Conservation (phyloP, 176 grass and related monocot species). For the Cocos nucifera region DNA sequence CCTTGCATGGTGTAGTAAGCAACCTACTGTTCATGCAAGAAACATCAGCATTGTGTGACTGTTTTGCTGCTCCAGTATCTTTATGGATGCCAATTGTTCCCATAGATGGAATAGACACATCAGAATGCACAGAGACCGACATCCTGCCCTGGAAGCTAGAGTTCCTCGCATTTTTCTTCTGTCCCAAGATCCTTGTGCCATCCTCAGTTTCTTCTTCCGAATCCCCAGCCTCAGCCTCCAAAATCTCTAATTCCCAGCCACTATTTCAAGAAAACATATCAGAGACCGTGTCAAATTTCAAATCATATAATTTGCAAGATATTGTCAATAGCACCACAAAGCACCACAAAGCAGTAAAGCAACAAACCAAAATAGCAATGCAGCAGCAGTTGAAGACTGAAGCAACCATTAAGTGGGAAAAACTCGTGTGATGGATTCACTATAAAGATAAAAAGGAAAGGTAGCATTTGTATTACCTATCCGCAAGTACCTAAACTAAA, state of each 20-base stretch:
- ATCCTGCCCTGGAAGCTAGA: conserved; percentile 12
- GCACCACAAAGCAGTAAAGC: no score
- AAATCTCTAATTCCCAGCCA: conserved; percentile 77
- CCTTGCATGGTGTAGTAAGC: conserved; percentile 21
- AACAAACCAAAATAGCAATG: no score
- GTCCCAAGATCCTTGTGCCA: conserved; percentile 20
- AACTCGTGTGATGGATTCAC: no score
- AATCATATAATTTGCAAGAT: no score
- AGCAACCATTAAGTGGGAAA: no score
- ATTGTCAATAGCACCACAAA: no score
- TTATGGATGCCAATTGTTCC: conserved; percentile 1
- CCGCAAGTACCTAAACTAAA: no score
- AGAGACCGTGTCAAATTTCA: no score
- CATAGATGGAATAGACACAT: conserved; percentile 18
- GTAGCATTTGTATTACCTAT: no score
- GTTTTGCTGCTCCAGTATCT: conserved; percentile 7
- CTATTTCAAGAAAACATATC: conserved; percentile 27
- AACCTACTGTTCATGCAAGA: conserved; percentile 16
- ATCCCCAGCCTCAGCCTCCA: conserved; percentile 65
- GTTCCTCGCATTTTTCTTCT: conserved; percentile 11
- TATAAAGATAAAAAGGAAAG: no score
- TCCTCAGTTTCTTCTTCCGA: conserved; percentile 60
- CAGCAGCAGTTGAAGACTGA: no score
- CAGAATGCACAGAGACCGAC: conserved; percentile 21
- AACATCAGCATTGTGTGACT: conserved; percentile 17